Percentiles rank a stretch among this genome's conserved stretches.
These are phyloP conservation scores for Yamadazyma sp. DNA, from an alignment of 1,139 yeast genomes.

Conservation along the genomic window DNA sequence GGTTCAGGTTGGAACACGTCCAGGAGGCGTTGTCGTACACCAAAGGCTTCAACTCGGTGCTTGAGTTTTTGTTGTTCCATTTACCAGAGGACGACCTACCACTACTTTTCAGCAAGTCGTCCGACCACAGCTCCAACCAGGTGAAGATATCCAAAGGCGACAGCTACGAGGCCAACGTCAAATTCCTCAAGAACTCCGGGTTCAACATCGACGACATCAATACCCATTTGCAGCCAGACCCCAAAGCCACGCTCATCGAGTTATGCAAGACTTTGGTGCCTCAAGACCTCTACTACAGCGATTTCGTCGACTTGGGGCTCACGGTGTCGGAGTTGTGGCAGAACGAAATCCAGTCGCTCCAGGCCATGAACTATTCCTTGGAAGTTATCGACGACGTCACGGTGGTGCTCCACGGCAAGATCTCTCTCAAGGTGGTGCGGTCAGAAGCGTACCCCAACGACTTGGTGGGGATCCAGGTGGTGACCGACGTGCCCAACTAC, in stretches of 20 bases:
- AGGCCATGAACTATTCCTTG: constrained; percentile 36
- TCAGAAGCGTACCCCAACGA: constrained; percentile 56
- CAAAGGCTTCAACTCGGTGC: constrained; percentile 49
- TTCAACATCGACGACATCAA: constrained; percentile 65
- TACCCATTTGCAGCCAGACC: constrained; percentile 43
- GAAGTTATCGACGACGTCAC: constrained; percentile 1
- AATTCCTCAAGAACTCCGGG: constrained; percentile 65
- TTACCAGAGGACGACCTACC: constrained; percentile 96
- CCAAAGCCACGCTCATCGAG: constrained; percentile 55
- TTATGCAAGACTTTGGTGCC: constrained; percentile 44
- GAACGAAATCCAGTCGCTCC: constrained; percentile 73
- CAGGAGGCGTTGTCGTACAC: constrained; percentile 71
- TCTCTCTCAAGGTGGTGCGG: constrained; percentile 47
- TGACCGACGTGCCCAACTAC: constrained; percentile 68
- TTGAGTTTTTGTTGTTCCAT: constrained; percentile 85
- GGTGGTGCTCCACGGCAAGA: constrained; percentile 6
- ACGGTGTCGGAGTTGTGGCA: constrained; percentile 54
- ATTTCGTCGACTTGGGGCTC: constrained; percentile 14
- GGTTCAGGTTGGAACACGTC: constrained; percentile 71
- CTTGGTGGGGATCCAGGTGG: constrained; percentile 61
- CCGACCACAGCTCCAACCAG: constrained; percentile 46
- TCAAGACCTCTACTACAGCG: constrained; percentile 7
- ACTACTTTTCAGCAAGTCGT: constrained; percentile 43
- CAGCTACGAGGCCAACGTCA: constrained; percentile 42
- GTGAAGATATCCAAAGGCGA: constrained; percentile 48